Evolutionary conservation across 768 basidiomycete genomes (phyloP).

Genomic region (Clathrus columnatus): DNA sequence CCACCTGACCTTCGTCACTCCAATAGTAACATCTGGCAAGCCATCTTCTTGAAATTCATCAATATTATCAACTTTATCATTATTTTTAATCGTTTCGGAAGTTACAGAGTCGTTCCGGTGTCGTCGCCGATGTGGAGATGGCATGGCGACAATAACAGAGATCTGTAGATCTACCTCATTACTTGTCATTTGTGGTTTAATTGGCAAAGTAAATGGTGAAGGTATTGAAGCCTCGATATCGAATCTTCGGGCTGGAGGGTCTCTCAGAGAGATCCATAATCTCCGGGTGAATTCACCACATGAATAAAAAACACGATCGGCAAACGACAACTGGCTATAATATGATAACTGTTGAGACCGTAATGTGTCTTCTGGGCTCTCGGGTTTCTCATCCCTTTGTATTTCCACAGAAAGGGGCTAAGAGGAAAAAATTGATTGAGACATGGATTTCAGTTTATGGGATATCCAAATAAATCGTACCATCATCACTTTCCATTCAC

Average conservation of each 20-base stretch:
- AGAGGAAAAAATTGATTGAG: background rate
- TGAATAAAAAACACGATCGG: background rate
- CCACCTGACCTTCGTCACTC: conserved; percentile 2
- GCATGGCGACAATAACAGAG: conserved; percentile 5
- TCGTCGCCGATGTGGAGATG: background rate
- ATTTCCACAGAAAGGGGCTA: conserved; percentile 6
- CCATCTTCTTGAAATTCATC: background rate
- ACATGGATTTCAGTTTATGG: background rate
- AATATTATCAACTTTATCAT: background rate
- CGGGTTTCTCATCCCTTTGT: background rate
- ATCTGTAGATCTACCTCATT: conserved; percentile 4
- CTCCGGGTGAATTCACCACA: background rate
- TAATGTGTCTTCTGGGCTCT: background rate
- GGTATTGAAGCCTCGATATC: background rate
- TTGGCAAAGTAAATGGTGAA: background rate
- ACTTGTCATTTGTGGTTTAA: background rate
- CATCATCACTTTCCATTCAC: conserved; percentile 7
- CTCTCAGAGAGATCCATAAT: background rate
- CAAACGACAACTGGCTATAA: background rate
- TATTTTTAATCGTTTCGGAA: background rate
- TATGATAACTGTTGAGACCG: background rate
- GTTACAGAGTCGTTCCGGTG: too few species aligned
- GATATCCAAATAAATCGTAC: background rate
- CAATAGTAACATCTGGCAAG: conserved; percentile 4
- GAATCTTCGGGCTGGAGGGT: background rate